phyloP scores from a whole-genome alignment of 352 stramenopile species.

The Pythium dissimile region DNA sequence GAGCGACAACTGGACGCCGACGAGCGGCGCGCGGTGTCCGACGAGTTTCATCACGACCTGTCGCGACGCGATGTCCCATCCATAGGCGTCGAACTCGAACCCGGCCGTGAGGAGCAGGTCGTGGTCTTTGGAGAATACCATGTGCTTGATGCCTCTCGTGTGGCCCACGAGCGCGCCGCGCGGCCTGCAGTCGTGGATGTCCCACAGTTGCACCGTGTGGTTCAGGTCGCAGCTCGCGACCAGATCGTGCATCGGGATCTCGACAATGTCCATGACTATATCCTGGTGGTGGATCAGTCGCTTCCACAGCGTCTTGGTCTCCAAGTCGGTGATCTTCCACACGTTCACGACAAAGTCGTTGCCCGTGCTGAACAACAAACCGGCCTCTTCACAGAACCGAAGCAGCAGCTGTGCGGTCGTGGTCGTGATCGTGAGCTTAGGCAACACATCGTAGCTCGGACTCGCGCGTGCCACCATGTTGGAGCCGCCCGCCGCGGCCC shows the following conservation, averaged over 20 bases:
- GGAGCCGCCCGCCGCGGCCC: no score
- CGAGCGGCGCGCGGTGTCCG: slow-evolving; percentile 70
- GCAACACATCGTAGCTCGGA: slow-evolving; percentile 39
- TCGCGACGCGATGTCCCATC: slow-evolving; percentile 79
- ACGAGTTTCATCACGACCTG: slow-evolving; percentile 63
- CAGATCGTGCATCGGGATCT: slow-evolving; percentile 71
- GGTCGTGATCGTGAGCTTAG: slow-evolving; percentile 56
- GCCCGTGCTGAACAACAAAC: slow-evolving; percentile 51
- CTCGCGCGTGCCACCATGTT: slow-evolving; percentile 16
- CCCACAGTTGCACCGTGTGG: slow-evolving; percentile 74
- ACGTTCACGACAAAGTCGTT: slow-evolving; percentile 72
- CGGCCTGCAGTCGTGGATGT: slow-evolving; percentile 63
- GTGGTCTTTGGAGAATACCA: slow-evolving; percentile 74
- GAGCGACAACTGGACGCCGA: slow-evolving; percentile 63
- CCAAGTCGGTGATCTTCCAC: slow-evolving; percentile 57
- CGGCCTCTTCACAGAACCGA: slow-evolving; percentile 55
- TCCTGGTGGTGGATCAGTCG: slow-evolving; percentile 46
- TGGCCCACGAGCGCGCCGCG: slow-evolving; percentile 60
- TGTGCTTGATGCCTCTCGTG: slow-evolving; percentile 61
- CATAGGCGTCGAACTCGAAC: slow-evolving; percentile 82
- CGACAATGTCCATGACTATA: slow-evolving; percentile 65
- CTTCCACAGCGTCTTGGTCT: slow-evolving; percentile 61
- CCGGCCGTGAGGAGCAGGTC: slow-evolving; percentile 76
- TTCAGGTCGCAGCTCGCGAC: slow-evolving; percentile 75
- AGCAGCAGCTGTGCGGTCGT: slow-evolving; percentile 57